Evolutionary conservation across 495 filamentous ascomycete species (phyloP).

Genomic region (Penicillium odoratum): DNA sequence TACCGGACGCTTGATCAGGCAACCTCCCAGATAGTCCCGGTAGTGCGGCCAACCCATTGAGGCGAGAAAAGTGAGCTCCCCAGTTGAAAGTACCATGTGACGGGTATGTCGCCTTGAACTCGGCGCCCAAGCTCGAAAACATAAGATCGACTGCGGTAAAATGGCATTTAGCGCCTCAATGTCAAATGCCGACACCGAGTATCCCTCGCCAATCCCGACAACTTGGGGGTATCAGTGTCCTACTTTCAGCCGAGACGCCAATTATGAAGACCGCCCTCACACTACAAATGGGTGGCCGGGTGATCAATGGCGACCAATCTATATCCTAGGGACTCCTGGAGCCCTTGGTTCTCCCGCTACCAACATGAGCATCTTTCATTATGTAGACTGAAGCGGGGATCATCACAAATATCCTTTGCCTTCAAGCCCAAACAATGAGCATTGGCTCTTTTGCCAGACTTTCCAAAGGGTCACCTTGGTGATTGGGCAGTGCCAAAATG

Average conservation of each 20-base stretch:
- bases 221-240: neutral
- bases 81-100: neutral
- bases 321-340: neutral
- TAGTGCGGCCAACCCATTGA: constrained; percentile 5
- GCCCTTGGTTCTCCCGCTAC: neutral
- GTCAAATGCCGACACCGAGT: neutral
- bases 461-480: neutral
- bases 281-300: neutral
- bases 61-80: constrained; percentile 3
- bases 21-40: neutral
- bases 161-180: neutral
- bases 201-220: neutral
- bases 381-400: neutral
- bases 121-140: neutral
- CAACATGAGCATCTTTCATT: neutral
- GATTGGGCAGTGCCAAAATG: no score
- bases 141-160: neutral
- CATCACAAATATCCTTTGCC: neutral
- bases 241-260: neutral
- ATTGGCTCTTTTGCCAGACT: neutral
- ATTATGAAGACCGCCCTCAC: neutral
- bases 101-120: neutral
- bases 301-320: neutral
- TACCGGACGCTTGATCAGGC: constrained; percentile 3
- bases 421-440: neutral